phyloP scores from a whole-genome alignment of 148 eudicot species.

The Vaccinium vitisidaea region DNA sequence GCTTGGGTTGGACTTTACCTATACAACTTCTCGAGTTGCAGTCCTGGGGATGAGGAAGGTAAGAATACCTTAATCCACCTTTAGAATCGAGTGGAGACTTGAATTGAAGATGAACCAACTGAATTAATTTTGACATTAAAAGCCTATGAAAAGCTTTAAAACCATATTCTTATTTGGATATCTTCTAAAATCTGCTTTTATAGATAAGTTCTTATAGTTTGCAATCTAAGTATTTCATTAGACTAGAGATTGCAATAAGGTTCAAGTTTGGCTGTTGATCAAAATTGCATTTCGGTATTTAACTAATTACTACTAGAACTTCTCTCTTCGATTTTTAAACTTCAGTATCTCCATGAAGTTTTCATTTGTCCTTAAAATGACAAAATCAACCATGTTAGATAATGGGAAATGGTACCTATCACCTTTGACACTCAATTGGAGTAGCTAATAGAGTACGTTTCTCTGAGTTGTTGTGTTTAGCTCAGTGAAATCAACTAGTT shows the following conservation, averaged over 20 bases:
- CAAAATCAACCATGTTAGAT: not conserved
- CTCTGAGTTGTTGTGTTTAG: not conserved
- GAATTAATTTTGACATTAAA: not conserved
- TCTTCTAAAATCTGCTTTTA: not conserved
- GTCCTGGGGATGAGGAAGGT: slow-evolving; percentile 7
- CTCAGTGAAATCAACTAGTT: not conserved
- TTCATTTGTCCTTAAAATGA: not conserved
- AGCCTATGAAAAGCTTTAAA: not conserved
- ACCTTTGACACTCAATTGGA: not conserved
- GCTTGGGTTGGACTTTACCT: slow-evolving; percentile 13
- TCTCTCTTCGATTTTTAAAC: slow-evolving; percentile 1
- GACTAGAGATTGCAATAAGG: slow-evolving; percentile 9
- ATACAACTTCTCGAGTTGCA: not conserved
- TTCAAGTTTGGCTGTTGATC: slow-evolving; percentile 9
- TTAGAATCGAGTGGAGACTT: not conserved
- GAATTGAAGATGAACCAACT: not conserved
- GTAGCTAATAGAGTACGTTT: not conserved
- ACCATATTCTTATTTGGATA: not conserved
- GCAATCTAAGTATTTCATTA: not conserved
- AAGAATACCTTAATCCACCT: slow-evolving; percentile 10
- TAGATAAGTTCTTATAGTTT: not conserved
- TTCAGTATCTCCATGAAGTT: not conserved
- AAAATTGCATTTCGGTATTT: not conserved
- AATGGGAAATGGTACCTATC: not conserved
- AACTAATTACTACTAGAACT: not conserved